Evolutionary conservation across 106 monocot genomes (phyloP).

Genomic region (Allium fistulosum): DNA sequence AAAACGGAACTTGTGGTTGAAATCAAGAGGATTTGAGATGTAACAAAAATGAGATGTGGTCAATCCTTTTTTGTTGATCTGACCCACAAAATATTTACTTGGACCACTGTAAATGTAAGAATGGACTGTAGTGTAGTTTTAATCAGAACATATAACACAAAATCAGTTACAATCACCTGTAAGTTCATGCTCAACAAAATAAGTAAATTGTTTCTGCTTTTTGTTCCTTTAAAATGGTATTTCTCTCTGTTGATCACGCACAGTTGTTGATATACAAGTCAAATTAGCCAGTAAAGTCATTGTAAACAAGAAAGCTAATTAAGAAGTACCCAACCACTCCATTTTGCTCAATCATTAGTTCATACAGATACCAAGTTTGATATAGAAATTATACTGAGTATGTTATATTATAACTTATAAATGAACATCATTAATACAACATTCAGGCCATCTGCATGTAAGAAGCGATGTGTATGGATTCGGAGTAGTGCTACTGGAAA

Average conservation of each 20-base stretch:
- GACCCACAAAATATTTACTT: not conserved
- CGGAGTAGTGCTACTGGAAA: conserved; percentile 68
- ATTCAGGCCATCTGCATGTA: conserved; percentile 61
- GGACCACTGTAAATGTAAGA: not conserved
- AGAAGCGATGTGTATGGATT: conserved; percentile 83
- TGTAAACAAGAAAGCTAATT: not conserved
- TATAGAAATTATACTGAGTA: not conserved
- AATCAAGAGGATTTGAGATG: too few species aligned
- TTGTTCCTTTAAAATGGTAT: too few species aligned
- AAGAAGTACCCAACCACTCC: not conserved
- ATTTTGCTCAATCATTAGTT: not conserved
- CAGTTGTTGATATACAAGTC: not conserved
- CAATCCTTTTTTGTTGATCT: not conserved
- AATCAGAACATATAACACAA: too few species aligned
- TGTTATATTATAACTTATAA: too few species aligned
- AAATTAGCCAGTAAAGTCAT: not conserved
- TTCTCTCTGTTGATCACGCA: not conserved
- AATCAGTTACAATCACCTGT: too few species aligned
- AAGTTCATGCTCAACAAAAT: too few species aligned
- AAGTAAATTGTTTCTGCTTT: too few species aligned
- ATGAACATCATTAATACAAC: not conserved
- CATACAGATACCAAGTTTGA: not conserved
- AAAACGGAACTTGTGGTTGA: not conserved
- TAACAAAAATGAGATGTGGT: too few species aligned
- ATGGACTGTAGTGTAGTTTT: too few species aligned